A percentile compares a stretch with the other conserved stretches of the same genome.
Evolutionary conservation across 2,329 filamentous ascomycete species (phyloP).

Genomic region (Fulvia fulva): DNA sequence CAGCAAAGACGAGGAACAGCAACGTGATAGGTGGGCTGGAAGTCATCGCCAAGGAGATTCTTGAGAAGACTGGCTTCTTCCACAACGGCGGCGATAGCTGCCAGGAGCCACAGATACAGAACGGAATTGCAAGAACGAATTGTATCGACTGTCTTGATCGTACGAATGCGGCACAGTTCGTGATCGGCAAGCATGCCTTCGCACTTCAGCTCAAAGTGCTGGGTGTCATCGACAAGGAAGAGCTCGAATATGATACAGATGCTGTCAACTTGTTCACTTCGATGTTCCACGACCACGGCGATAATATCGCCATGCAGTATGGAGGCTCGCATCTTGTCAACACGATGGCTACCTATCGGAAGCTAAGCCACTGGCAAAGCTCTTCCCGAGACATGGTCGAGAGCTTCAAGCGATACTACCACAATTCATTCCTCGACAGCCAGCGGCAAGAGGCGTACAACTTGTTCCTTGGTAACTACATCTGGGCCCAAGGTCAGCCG

Average conservation of each 20-base stretch:
- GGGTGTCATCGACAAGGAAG: slow-evolving; percentile 74
- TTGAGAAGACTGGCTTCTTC: slow-evolving; percentile 86
- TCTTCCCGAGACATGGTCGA: slow-evolving; percentile 98
- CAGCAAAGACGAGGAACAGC: slow-evolving; percentile 82
- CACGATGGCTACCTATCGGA: slow-evolving; percentile 98
- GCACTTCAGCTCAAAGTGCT: slow-evolving; percentile 89
- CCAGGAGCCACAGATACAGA: slow-evolving; percentile 68
- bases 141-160: slow-evolving; percentile 97
- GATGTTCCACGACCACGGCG: slow-evolving; percentile 95
- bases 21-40: slow-evolving; percentile 94
- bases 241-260: slow-evolving; percentile 89
- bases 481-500: slow-evolving; percentile 78
- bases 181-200: slow-evolving; percentile 90
- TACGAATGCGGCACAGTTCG: slow-evolving; percentile 96
- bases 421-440: slow-evolving; percentile 97
- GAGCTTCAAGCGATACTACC: slow-evolving; percentile 98
- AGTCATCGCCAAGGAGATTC: slow-evolving; percentile 79
- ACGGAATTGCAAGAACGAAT: slow-evolving; percentile 90
- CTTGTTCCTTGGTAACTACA: slow-evolving; percentile 92
- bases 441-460: slow-evolving; percentile 98
- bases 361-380: slow-evolving; percentile 98
- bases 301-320: slow-evolving; percentile 96
- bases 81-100: slow-evolving; percentile 77
- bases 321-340: slow-evolving; percentile 97
- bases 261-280: slow-evolving; percentile 94